These are phyloP conservation scores for Spongospora subterranea DNA, from an alignment of 208 protist genomes.

Conservation along the genomic window DNA sequence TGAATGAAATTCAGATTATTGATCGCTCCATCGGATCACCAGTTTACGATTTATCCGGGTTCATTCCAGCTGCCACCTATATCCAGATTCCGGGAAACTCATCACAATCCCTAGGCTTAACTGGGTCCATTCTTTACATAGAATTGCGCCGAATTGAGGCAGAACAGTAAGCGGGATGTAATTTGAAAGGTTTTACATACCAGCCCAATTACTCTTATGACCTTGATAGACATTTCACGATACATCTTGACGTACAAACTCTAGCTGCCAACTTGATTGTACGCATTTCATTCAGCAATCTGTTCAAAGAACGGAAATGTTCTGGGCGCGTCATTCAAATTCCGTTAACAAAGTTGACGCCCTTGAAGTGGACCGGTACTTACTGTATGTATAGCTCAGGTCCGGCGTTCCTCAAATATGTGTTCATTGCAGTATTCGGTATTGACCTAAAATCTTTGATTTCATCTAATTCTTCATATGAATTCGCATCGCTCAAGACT, in stretches of 20 bases:
- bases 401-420: background rate
- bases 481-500: constrained; percentile 14
- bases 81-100: background rate
- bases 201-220: background rate
- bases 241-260: constrained; percentile 8
- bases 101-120: background rate
- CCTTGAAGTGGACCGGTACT: constrained; percentile 22
- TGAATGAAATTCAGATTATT: background rate
- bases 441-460: background rate
- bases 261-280: background rate
- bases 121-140: background rate
- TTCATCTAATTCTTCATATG: background rate
- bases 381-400: background rate
- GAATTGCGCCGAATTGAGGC: background rate
- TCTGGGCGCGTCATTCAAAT: constrained; percentile 36
- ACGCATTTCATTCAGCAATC: constrained; percentile 42
- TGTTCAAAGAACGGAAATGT: constrained; percentile 37
- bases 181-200: background rate
- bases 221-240: background rate
- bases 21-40: background rate
- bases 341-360: background rate
- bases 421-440: background rate
- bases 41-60: background rate
- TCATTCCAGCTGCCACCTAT: constrained; percentile 26
- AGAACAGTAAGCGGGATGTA: background rate